Conservation (phyloP, 495 filamentous ascomycete genomes). For the Hypoxylon cercidicola region DNA sequence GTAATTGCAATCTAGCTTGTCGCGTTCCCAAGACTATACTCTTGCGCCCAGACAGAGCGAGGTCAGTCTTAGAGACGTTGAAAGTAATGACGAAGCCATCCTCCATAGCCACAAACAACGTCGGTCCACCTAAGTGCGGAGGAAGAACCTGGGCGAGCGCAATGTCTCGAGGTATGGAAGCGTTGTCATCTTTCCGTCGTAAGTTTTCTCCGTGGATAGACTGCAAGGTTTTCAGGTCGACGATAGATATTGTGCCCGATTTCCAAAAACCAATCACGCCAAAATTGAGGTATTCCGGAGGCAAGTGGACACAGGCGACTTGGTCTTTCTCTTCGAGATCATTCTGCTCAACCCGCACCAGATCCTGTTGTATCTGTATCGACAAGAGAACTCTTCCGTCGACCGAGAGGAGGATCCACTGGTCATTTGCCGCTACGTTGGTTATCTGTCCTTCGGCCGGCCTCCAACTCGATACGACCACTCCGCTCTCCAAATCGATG, state of each 20-base stretch:
- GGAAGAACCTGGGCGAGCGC: slow-evolving; percentile 79
- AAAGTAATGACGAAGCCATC: slow-evolving; percentile 94
- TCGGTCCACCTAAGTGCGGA: slow-evolving; percentile 62
- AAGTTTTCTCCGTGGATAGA: slow-evolving; percentile 56
- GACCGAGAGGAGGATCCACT: slow-evolving; percentile 74
- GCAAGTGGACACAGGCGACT: slow-evolving; percentile 79
- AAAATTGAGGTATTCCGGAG: slow-evolving; percentile 55
- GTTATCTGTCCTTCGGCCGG: slow-evolving; percentile 73
- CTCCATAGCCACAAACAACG: slow-evolving; percentile 91
- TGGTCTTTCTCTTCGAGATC: slow-evolving; percentile 73
- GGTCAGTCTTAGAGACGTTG: slow-evolving; percentile 67
- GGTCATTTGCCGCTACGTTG: slow-evolving; percentile 76
- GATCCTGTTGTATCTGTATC: slow-evolving; percentile 68
- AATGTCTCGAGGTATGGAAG: slow-evolving; percentile 84
- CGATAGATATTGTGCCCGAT: slow-evolving; percentile 74
- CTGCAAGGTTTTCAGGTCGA: slow-evolving; percentile 71
- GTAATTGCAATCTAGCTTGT: slow-evolving; percentile 78
- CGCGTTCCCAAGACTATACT: slow-evolving; percentile 87
- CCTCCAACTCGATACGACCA: slow-evolving; percentile 74
- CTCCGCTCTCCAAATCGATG: slow-evolving; percentile 74
- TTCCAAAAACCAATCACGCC: slow-evolving; percentile 89
- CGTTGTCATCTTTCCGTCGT: slow-evolving; percentile 68
- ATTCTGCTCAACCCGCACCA: slow-evolving; percentile 67
- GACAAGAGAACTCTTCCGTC: slow-evolving; percentile 75
- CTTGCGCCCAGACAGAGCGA: slow-evolving; percentile 74